Conservation (phyloP, 345 rosid genomes). For the Schrenkiella parvula region DNA sequence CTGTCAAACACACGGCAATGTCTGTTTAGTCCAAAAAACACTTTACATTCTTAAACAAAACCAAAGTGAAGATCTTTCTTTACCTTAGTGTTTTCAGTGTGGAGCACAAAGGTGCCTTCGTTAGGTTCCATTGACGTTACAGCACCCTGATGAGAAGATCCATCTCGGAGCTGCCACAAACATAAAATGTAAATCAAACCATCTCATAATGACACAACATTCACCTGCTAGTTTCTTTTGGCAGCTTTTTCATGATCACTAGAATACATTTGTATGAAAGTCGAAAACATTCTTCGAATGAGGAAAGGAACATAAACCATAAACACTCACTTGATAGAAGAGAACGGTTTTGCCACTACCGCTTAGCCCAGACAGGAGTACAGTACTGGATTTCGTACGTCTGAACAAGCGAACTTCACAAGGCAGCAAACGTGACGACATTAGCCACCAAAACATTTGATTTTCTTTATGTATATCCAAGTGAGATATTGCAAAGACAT, state of each 20-base stretch:
- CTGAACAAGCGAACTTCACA: conserved; percentile 10
- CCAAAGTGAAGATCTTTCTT: neutral
- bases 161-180: conserved; percentile 73
- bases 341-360: conserved; percentile 86
- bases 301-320: neutral
- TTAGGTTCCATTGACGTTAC: conserved; percentile 93
- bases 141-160: conserved; percentile 70
- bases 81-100: conserved; percentile 64
- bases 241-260: neutral
- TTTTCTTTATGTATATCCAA: neutral
- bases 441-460: too few relatives aligned
- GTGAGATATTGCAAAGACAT: neutral
- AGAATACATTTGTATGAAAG: neutral
- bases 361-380: conserved; percentile 67
- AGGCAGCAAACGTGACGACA: conserved; percentile 25
- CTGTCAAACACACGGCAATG: conserved; percentile 28
- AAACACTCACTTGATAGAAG: conserved; percentile 59
- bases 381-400: conserved; percentile 55
- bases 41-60: neutral
- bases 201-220: neutral
- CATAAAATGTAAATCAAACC: conserved; percentile 15
- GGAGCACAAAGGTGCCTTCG: conserved; percentile 66
- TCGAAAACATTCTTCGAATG: too few relatives aligned
- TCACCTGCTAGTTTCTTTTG: neutral
- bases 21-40: neutral